These are phyloP conservation scores for Pythium oligandrum DNA, from an alignment of 352 stramenopile genomes.

Conservation along the genomic window DNA sequence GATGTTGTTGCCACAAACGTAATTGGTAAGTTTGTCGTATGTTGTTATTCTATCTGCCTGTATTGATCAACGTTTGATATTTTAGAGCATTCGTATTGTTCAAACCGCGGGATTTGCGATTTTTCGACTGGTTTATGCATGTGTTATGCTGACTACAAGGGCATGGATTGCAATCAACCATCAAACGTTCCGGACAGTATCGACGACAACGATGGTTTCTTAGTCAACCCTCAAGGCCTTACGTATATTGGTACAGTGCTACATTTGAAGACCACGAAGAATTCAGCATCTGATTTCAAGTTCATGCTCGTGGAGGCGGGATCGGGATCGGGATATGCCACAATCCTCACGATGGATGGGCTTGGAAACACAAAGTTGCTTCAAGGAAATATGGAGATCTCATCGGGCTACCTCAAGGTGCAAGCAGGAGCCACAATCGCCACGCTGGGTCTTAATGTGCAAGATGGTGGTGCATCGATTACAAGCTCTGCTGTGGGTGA, in stretches of 20 bases:
- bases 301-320: constrained; percentile 54
- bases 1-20: constrained; percentile 49
- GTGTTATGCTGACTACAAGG: constrained; percentile 77
- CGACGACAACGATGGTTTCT: constrained; percentile 63
- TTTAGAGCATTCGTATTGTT: constrained; percentile 75
- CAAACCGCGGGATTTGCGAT: constrained; percentile 74
- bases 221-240: constrained; percentile 53
- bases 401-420: constrained; percentile 47
- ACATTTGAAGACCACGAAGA: constrained; percentile 57
- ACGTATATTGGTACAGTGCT: constrained; percentile 56
- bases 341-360: constrained; percentile 52
- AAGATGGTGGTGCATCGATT: constrained; percentile 29
- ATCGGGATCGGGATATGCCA: constrained; percentile 4
- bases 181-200: constrained; percentile 63
- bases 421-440: constrained; percentile 29
- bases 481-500: constrained; percentile 14
- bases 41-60: no score
- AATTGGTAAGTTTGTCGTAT: constrained; percentile 29
- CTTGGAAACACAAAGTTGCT: constrained; percentile 44
- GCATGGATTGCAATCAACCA: constrained; percentile 60
- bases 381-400: constrained; percentile 43
- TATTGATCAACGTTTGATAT: neutral
- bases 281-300: constrained; percentile 51
- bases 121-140: constrained; percentile 59
- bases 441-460: constrained; percentile 30